Base-by-base conservation (phyloP, 768 basidiomycete species). In the Trametes maxima region DNA sequence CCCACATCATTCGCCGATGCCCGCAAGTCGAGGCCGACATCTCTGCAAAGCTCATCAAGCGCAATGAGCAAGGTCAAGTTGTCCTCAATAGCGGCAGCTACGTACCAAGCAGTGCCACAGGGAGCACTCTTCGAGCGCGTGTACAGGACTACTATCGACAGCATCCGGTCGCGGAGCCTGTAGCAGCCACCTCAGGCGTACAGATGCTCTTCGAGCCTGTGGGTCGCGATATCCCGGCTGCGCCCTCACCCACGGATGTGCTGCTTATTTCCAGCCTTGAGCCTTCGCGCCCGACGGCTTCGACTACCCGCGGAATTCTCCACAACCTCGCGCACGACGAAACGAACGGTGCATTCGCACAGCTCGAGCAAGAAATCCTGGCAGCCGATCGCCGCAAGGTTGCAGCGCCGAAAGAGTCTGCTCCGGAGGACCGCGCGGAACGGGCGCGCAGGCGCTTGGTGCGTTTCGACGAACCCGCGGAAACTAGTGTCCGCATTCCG, bases 1-100 rank as follows among this genome's bases (percentile, higher is more conserved):
- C 39, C 1, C 70, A 75, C 48, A 69, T 63, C 51, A 72, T 72
- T 44, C 61, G 69, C 8, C 33, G 64, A 17, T 72, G 72, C 57
- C 51, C 59, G 0, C 49, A 53, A 1, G 71, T 72, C 47, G 54
- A 60, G 3, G 48, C 49, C 1, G 58, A 64, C 33, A 54, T 42
- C 2, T 1, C 25, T 1, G 48, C 64, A 0, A 69, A 70, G 0
- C 66, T 69, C 7, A 56, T 65, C 22, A 66, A 59, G 21, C 64
- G 69, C 3, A 71, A 75, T 44, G 51, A 60, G 4, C 62, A 68
- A 4, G 67, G 63, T 0, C 68, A 69, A 13, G 68, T 75, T 0
- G 67, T 70, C 0, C 65, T 74, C 5, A 60, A 67, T 0, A 59
- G 59, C 2, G 72, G 73, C 3, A 52, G 63, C 2, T 70, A 67